Evolutionary conservation across 2,329 filamentous ascomycete genomes (phyloP).

Genomic region (Esteya vermicola): DNA sequence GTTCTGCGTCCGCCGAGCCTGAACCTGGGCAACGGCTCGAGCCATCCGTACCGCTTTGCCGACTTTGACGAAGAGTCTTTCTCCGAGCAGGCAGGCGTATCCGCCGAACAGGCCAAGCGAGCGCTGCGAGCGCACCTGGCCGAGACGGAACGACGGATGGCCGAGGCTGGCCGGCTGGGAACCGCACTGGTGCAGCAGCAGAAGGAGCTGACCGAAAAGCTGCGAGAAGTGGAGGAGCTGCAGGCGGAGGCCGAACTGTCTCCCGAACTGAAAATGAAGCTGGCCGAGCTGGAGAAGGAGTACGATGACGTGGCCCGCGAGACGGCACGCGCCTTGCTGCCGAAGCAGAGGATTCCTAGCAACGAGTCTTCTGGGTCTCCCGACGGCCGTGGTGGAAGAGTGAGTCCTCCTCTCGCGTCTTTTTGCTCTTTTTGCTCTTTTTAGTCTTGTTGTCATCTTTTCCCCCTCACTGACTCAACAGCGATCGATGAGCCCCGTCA

Average conservation of each 20-base stretch:
- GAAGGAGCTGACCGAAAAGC: slow-evolving; percentile 63
- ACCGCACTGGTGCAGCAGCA: slow-evolving; percentile 79
- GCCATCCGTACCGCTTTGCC: slow-evolving; percentile 59
- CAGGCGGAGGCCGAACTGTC: slow-evolving; percentile 65
- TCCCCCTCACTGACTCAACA: slow-evolving; percentile 17
- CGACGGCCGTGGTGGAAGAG: too few species aligned
- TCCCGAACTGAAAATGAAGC: slow-evolving; percentile 66
- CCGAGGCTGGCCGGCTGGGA: slow-evolving; percentile 81
- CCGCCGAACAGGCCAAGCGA: slow-evolving; percentile 74
- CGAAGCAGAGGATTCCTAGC: slow-evolving; percentile 67
- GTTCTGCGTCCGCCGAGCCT: slow-evolving; percentile 8
- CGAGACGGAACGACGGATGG: slow-evolving; percentile 81
- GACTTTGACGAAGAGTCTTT: slow-evolving; percentile 72
- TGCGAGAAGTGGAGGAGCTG: slow-evolving; percentile 72
- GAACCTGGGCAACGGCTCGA: slow-evolving; percentile 18
- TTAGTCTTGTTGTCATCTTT: too few species aligned
- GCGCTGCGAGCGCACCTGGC: slow-evolving; percentile 82
- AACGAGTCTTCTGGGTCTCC: slow-evolving; percentile 43
- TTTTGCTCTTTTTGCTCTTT: too few species aligned
- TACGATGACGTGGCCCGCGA: slow-evolving; percentile 90
- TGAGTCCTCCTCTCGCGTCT: too few species aligned
- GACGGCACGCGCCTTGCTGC: slow-evolving; percentile 75
- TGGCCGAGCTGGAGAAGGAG: slow-evolving; percentile 81
- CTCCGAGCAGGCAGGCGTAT: slow-evolving; percentile 59
- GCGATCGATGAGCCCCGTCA: slow-evolving; percentile 58